Evolutionary conservation across 192 early-diverging fungal species (phyloP), one percentile per base, ranked within the genome.

Genomic region (Linderina pennispora): DNA sequence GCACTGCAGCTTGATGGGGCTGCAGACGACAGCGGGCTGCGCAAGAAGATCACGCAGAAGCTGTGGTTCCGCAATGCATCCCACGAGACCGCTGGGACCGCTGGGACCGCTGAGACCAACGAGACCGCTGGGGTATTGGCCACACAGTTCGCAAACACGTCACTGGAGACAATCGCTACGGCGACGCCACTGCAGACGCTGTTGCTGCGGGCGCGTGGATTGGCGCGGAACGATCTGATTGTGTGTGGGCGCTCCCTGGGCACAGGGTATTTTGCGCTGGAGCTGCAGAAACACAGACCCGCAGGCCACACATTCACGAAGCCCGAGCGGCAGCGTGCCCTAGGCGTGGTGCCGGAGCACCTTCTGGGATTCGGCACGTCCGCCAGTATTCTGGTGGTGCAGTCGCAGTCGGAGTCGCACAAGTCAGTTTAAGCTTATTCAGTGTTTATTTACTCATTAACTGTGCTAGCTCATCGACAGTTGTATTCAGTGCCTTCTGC

Each of bases 301-400:
- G 54, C 54, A 10, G 50, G 70, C 13, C 59, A 67, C 14, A 39
- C 40, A 3, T n/a, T 54, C 42, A 55, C 53, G 16, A 54, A 55
- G 37, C 23, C 26, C 8, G 71, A 57, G 43, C 48, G 58, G 33
- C 45, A 58, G 23, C 36, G 45, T 20, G 67, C 62, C 5, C 51
- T 78, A 26, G 76, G 76, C 24, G 40, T 50, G 1, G 34, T 70
- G 1, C 58, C 72, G 26, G 53, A 62, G 43, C 58, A 61, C n/a
- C 23, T 75, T 20, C 42, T 74, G 8, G 63, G 59, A 14, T 58
- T 52, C n/a, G 73, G 73, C 6, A 46, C 57, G 18, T 53, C 38
- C 19, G 72, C 73, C 37, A 75, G 76, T 37, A 19, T 78, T 8
- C 50, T 78, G 19, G 76, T 78, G 2, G 41, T 75, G 18, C 76